phyloP scores from a whole-genome alignment of 176 grass and related monocot species.

The Avena atlantica region DNA sequence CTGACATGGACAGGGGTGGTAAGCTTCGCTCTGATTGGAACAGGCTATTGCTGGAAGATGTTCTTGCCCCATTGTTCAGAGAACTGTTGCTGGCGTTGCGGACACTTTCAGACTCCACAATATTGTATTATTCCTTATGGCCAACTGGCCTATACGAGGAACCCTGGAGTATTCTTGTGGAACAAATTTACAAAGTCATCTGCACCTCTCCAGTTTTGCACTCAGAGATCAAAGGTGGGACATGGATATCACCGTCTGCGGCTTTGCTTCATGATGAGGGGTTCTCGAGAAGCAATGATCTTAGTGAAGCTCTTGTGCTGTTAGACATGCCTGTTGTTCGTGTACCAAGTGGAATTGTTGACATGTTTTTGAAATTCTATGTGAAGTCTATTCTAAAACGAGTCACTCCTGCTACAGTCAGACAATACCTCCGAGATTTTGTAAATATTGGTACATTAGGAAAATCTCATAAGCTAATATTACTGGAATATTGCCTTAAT shows the following conservation, averaged over 20 bases:
- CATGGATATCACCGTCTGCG: slow-evolving; percentile 78
- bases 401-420: slow-evolving; percentile 67
- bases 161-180: slow-evolving; percentile 92
- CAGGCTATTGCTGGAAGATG: slow-evolving; percentile 81
- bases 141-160: slow-evolving; percentile 86
- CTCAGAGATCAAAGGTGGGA: slow-evolving; percentile 67
- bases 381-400: slow-evolving; percentile 51
- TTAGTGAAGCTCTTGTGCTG: slow-evolving; percentile 74
- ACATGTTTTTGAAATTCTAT: slow-evolving; percentile 82
- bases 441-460: slow-evolving; percentile 47
- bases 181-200: slow-evolving; percentile 76
- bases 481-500: slow-evolving; percentile 86
- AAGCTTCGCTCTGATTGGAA: slow-evolving; percentile 99
- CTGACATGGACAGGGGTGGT: slow-evolving; percentile 97
- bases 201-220: slow-evolving; percentile 77
- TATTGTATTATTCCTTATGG: slow-evolving; percentile 87
- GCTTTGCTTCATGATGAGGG: slow-evolving; percentile 80
- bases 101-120: slow-evolving; percentile 54
- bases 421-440: slow-evolving; percentile 72
- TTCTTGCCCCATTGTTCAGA: slow-evolving; percentile 77
- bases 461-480: slow-evolving; percentile 72
- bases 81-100: slow-evolving; percentile 69
- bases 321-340: slow-evolving; percentile 70
- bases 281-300: slow-evolving; percentile 70
- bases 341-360: slow-evolving; percentile 55